Conservation (phyloP, 2,329 filamentous ascomycete genomes). For the Fusarium tjaetaba region DNA sequence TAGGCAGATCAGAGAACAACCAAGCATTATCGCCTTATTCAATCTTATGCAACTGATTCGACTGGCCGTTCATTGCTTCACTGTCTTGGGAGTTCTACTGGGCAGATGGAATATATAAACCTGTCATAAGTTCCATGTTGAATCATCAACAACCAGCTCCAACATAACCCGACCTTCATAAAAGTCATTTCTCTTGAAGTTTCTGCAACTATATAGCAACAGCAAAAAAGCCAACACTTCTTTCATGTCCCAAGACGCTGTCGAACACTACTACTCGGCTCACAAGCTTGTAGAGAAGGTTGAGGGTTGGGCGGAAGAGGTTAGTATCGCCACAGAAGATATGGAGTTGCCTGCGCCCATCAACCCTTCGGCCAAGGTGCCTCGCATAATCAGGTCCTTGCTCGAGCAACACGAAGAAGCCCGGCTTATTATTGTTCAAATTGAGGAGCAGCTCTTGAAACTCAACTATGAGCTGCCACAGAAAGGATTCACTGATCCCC, state of each 20-base stretch:
- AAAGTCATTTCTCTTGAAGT: neutral
- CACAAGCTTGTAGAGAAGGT: neutral
- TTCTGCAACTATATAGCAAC: neutral
- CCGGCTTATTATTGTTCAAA: neutral
- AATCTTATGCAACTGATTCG: fast-evolving
- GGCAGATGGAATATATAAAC: neutral
- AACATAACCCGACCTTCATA: no score
- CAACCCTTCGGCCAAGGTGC: neutral
- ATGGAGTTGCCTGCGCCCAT: neutral
- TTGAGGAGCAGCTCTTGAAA: neutral
- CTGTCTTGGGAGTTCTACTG: fast-evolving
- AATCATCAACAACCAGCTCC: neutral
- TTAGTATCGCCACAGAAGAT: neutral
- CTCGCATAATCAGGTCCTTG: neutral
- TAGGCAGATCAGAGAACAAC: neutral
- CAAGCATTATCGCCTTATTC: fast-evolving
- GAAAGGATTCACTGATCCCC: fast-evolving
- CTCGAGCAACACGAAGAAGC: neutral
- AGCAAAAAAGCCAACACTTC: fast-evolving
- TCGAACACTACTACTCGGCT: neutral
- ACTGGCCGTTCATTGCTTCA: fast-evolving
- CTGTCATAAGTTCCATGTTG: neutral
- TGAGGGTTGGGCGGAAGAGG: neutral
- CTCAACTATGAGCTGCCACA: neutral
- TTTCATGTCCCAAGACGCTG: neutral